phyloP scores from a whole-genome alignment of 2,329 filamentous ascomycete genomes.

The Tolypocladium pustulatum region DNA sequence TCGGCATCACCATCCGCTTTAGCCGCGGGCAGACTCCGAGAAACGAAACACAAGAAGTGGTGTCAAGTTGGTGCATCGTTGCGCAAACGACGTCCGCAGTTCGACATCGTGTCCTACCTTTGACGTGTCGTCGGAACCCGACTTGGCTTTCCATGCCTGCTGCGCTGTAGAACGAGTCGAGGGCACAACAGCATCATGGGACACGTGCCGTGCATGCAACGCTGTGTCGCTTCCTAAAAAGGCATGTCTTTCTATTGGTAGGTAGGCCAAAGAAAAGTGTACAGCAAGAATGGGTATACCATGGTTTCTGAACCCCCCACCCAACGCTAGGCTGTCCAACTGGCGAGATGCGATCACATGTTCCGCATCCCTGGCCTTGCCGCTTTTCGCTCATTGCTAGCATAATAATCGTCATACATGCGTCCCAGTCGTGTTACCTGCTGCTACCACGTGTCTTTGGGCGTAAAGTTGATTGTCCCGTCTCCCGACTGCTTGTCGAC shows the following conservation, averaged over 20 bases:
- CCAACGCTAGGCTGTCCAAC: background rate
- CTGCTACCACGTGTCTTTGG: background rate
- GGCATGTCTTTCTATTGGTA: background rate
- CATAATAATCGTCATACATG: background rate
- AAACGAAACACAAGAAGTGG: background rate
- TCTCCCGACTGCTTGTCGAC: conserved; percentile 20
- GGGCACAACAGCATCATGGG: background rate
- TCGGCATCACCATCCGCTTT: background rate
- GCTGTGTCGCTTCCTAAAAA: background rate
- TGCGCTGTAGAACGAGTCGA: background rate
- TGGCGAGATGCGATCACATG: background rate
- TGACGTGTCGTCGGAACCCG: background rate
- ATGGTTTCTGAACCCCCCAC: background rate
- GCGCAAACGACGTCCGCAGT: background rate
- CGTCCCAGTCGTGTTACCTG: background rate
- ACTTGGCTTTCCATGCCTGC: background rate
- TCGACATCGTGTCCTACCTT: background rate
- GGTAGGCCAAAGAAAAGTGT: background rate
- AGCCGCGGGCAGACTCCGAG: background rate
- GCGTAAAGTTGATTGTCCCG: conserved; percentile 1
- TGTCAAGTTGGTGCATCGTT: background rate
- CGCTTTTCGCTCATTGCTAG: background rate
- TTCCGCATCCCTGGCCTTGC: background rate
- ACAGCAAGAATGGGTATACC: background rate
- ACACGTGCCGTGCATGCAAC: background rate